Conservation (phyloP, 2,329 filamentous ascomycete genomes). For the Penicillium sp. region DNA sequence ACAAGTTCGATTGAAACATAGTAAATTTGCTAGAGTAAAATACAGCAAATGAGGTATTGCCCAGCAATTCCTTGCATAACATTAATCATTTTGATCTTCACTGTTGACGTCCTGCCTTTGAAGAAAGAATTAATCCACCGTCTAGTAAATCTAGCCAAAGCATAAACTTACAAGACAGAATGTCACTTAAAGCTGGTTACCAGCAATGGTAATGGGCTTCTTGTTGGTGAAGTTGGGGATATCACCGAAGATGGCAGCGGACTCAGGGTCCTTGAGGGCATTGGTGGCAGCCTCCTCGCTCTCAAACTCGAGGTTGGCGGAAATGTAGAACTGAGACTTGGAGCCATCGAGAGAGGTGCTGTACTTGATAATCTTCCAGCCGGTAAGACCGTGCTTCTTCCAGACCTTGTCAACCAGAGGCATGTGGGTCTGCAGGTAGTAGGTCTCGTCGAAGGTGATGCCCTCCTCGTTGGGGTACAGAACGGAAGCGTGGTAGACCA, state of each 20-base stretch:
- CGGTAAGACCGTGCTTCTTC: slow-evolving; percentile 16
- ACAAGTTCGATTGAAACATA: background rate
- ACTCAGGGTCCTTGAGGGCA: slow-evolving; percentile 6
- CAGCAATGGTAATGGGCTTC: slow-evolving; percentile 19
- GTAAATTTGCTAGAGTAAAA: background rate
- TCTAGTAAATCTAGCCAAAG: background rate
- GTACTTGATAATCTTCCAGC: slow-evolving; percentile 20
- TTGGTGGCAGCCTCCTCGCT: slow-evolving; percentile 15
- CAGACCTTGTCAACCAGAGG: slow-evolving; percentile 20
- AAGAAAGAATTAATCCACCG: background rate
- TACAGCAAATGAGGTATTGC: background rate
- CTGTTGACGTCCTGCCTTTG: background rate
- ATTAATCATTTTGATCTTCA: background rate
- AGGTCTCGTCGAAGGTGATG: slow-evolving; percentile 21
- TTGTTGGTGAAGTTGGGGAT: slow-evolving; percentile 26
- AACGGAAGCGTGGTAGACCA: slow-evolving; percentile 18
- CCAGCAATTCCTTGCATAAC: background rate
- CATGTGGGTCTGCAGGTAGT: slow-evolving; percentile 26
- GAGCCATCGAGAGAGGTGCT: slow-evolving; percentile 15
- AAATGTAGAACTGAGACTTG: slow-evolving; percentile 16
- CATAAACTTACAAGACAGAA: background rate
- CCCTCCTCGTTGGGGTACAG: slow-evolving; percentile 22
- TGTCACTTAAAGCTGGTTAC: slow-evolving; percentile 3
- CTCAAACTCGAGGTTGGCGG: slow-evolving; percentile 18
- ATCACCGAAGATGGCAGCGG: slow-evolving; percentile 16